phyloP scores from a whole-genome alignment of 257 asterid genomes.

The Misopates orontium region DNA sequence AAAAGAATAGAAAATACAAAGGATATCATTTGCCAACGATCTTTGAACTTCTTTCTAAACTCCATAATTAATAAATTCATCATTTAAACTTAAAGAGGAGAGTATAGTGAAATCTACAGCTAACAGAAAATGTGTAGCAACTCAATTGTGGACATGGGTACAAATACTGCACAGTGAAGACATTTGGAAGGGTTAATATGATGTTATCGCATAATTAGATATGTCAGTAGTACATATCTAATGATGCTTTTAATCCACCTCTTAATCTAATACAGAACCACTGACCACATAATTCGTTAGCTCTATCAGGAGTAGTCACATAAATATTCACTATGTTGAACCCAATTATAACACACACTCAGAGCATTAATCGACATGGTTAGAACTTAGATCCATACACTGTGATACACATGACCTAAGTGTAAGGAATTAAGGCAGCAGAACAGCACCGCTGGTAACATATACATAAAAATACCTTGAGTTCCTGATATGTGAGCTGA shows the following conservation, averaged over 20 bases:
- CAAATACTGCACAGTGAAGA: too few relatives aligned
- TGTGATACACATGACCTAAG: constrained; percentile 15
- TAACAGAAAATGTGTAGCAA: too few relatives aligned
- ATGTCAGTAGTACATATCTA: neutral
- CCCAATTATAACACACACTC: too few relatives aligned
- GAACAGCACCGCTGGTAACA: constrained; percentile 6
- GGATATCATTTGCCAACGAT: too few relatives aligned
- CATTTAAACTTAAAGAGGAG: too few relatives aligned
- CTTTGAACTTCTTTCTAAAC: too few relatives aligned
- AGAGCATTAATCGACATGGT: too few relatives aligned
- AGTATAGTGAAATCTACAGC: too few relatives aligned
- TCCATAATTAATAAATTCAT: too few relatives aligned
- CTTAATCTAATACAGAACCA: neutral
- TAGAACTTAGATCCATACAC: neutral
- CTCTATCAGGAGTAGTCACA: neutral
- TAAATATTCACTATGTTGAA: neutral
- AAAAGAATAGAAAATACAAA: too few relatives aligned
- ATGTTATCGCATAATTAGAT: neutral
- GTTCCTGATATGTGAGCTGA: constrained; percentile 55
- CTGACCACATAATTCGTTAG: neutral
- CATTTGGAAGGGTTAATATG: neutral
- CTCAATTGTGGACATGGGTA: too few relatives aligned
- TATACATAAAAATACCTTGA: constrained; percentile 54
- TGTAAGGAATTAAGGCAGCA: neutral
- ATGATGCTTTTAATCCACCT: neutral